Conservation (phyloP, 2,329 filamentous ascomycete species). For the Exophiala phaeomuriformis region DNA sequence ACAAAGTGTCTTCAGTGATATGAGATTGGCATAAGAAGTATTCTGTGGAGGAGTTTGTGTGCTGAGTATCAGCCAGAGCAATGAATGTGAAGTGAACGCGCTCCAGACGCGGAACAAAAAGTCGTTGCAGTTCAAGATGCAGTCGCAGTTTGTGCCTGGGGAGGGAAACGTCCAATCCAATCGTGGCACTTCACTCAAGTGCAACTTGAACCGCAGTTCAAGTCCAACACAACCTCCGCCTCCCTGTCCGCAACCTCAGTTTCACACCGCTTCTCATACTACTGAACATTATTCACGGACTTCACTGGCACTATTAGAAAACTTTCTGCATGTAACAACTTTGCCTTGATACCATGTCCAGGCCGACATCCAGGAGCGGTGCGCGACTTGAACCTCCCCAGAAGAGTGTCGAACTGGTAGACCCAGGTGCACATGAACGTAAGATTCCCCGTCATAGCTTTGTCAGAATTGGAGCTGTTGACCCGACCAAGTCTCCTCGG, state of each 20-base stretch:
- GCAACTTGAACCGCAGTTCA: background rate
- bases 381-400: constrained; percentile 45
- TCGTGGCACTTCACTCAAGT: background rate
- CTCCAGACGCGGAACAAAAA: constrained; percentile 3
- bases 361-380: constrained; percentile 29
- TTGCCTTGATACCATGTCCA: constrained; percentile 20
- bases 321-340: background rate
- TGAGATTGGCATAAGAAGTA: background rate
- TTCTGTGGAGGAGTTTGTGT: background rate
- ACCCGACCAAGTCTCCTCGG: constrained; percentile 37
- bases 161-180: background rate
- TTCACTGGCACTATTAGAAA: background rate
- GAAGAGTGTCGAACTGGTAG: constrained; percentile 50
- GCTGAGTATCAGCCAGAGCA: background rate
- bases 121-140: background rate
- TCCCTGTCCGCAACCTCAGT: background rate
- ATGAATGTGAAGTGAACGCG: background rate
- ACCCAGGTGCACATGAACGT: constrained; percentile 49
- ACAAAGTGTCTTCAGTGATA: background rate
- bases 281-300: background rate
- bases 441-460: constrained; percentile 5
- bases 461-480: constrained; percentile 8
- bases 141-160: background rate
- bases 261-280: background rate
- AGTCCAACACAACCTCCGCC: background rate